phyloP scores from a whole-genome alignment of 2,329 filamentous ascomycete genomes.

The Cercospora janseana region DNA sequence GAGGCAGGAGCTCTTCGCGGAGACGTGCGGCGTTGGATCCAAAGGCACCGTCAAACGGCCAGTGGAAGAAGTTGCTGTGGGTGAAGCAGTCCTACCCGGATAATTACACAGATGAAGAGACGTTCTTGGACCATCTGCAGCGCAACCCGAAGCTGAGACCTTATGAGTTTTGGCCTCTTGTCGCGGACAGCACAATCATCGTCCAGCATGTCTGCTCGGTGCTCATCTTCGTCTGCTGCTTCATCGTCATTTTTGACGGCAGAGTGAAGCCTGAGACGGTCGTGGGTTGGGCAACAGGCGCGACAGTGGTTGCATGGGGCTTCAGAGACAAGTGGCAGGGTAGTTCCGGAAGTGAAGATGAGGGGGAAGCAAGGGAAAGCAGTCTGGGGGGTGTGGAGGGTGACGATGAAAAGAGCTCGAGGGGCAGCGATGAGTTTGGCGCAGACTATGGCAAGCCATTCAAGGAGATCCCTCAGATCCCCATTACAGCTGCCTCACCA shows the following conservation, averaged over 20 bases:
- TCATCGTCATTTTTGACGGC: slow-evolving; percentile 83
- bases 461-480: slow-evolving; percentile 19
- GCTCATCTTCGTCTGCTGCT: slow-evolving; percentile 90
- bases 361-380: slow-evolving; percentile 6
- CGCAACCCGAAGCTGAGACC: slow-evolving; percentile 89
- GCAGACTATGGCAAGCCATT: slow-evolving; percentile 27
- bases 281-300: slow-evolving; percentile 77
- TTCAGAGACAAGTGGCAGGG: slow-evolving; percentile 90
- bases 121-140: slow-evolving; percentile 93
- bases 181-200: slow-evolving; percentile 92
- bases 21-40: slow-evolving; percentile 48
- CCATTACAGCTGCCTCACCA: slow-evolving; percentile 4
- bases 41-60: slow-evolving; percentile 42
- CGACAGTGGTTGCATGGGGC: slow-evolving; percentile 83
- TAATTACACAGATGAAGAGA: slow-evolving; percentile 96
- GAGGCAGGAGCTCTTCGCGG: slow-evolving; percentile 63
- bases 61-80: slow-evolving; percentile 96
- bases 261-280: slow-evolving; percentile 87
- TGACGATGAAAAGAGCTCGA: slow-evolving; percentile 20
- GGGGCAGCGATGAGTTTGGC: slow-evolving; percentile 23
- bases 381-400: slow-evolving; percentile 7
- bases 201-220: slow-evolving; percentile 96
- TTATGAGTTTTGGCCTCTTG: slow-evolving; percentile 97
- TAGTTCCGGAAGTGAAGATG: slow-evolving; percentile 59
- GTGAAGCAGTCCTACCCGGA: slow-evolving; percentile 98